These are phyloP conservation scores for Mycena indigotica DNA, from an alignment of 768 basidiomycete genomes.

Conservation along the genomic window DNA sequence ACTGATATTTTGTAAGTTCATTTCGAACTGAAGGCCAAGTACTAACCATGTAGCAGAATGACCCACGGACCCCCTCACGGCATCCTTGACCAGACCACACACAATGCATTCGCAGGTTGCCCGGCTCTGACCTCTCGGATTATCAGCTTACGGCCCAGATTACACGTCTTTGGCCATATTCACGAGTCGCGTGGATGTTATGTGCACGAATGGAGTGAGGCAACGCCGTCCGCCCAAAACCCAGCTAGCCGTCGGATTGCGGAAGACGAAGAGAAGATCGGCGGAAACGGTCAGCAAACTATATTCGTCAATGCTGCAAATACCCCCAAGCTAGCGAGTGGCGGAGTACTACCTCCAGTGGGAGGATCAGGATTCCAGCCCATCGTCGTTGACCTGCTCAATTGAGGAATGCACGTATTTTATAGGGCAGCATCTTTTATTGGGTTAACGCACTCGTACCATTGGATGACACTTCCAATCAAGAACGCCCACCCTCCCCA, in stretches of 20 bases:
- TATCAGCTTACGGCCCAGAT: constrained; percentile 41
- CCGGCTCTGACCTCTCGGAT: constrained; percentile 44
- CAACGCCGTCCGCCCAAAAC: background rate
- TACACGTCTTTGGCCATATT: constrained; percentile 68
- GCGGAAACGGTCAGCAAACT: background rate
- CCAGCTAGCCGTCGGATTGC: background rate
- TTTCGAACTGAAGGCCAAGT: background rate
- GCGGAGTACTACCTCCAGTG: background rate
- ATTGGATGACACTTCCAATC: constrained; percentile 57
- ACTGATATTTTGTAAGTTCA: constrained; percentile 1
- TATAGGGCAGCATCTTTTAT: background rate
- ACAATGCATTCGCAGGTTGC: constrained; percentile 51
- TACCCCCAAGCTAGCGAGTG: background rate
- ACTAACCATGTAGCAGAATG: constrained; percentile 32
- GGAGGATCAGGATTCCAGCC: background rate
- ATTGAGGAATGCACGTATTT: background rate
- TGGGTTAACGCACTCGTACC: constrained; percentile 52
- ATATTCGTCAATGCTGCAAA: background rate
- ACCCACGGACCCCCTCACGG: constrained; percentile 63
- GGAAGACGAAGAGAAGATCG: constrained; percentile 2
- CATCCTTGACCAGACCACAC: constrained; percentile 50
- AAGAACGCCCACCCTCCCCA: constrained; percentile 68
- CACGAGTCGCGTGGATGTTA: constrained; percentile 61
- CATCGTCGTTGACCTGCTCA: background rate
- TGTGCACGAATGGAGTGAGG: constrained; percentile 40